phyloP scores from a whole-genome alignment of 306 rosid genomes.

The Rubus parviflorus region DNA sequence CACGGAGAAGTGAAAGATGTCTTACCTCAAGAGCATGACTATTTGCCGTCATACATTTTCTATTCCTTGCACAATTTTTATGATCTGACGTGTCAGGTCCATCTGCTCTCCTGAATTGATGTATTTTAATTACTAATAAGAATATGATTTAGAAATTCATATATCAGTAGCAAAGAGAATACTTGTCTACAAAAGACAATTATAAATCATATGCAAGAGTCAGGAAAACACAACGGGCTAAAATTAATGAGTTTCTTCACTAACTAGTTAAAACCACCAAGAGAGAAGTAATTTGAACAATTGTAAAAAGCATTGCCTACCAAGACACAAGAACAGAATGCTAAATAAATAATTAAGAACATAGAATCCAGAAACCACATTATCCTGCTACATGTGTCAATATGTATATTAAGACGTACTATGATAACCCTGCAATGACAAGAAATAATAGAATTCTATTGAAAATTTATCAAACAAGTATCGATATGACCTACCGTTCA shows the following conservation, averaged over 20 bases:
- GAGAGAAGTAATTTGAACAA: neutral
- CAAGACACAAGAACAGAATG: neutral
- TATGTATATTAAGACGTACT: no score
- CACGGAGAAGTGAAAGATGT: slow-evolving; percentile 24
- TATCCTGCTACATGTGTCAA: neutral
- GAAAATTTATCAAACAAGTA: neutral
- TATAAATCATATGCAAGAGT: neutral
- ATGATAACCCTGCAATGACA: no score
- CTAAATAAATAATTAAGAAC: neutral
- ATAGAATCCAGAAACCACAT: neutral
- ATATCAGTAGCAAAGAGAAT: neutral
- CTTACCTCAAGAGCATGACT: slow-evolving; percentile 34
- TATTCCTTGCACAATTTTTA: slow-evolving; percentile 19
- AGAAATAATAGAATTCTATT: neutral
- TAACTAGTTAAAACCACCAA: neutral
- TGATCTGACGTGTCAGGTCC: slow-evolving; percentile 13
- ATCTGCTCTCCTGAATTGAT: slow-evolving; percentile 26
- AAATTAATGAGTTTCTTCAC: neutral
- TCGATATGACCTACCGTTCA: neutral
- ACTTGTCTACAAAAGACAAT: neutral
- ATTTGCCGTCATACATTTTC: slow-evolving; percentile 30
- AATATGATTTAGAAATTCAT: neutral
- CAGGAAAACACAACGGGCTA: neutral
- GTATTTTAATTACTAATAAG: neutral
- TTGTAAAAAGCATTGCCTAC: neutral